These are phyloP conservation scores for Phyllosticta citribraziliensis DNA, from an alignment of 2,329 filamentous ascomycete species.

Conservation along the genomic window DNA sequence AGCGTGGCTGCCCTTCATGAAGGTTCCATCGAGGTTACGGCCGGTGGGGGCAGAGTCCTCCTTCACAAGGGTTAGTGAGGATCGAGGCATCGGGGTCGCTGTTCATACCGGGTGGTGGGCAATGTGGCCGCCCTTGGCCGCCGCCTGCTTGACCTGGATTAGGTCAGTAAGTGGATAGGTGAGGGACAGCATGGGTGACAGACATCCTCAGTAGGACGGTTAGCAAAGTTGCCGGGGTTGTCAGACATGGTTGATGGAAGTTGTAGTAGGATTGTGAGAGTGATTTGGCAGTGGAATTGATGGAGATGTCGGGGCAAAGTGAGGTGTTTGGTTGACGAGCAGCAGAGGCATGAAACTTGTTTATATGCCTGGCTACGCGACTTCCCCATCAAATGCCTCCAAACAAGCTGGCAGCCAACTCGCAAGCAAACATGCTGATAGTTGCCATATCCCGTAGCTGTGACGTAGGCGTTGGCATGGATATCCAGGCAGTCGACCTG, in stretches of 20 bases:
- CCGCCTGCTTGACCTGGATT: slow-evolving; percentile 33
- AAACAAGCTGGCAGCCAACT: neutral
- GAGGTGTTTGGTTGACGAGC: neutral
- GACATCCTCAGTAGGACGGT: slow-evolving; percentile 38
- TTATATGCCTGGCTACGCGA: neutral
- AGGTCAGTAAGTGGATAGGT: neutral
- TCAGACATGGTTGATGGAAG: slow-evolving; percentile 22
- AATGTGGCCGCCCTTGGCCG: slow-evolving; percentile 39
- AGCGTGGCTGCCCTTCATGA: slow-evolving; percentile 27
- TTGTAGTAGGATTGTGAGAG: neutral
- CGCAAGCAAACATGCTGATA: neutral
- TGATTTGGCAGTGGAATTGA: slow-evolving; percentile 2
- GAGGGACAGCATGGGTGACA: neutral
- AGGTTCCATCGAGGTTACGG: slow-evolving; percentile 31
- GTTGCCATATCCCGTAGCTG: neutral
- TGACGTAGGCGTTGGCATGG: neutral
- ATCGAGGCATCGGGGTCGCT: neutral
- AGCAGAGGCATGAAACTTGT: neutral
- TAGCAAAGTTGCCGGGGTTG: slow-evolving; percentile 45
- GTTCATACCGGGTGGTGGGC: slow-evolving; percentile 17
- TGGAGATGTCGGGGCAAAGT: neutral
- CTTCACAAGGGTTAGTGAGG: neutral
- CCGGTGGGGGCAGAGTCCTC: slow-evolving; percentile 13
- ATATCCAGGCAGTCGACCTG: neutral
- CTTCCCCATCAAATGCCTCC: neutral